phyloP scores from a whole-genome alignment of 441 rosid genomes.

The Pelargonium citronellum region DNA sequence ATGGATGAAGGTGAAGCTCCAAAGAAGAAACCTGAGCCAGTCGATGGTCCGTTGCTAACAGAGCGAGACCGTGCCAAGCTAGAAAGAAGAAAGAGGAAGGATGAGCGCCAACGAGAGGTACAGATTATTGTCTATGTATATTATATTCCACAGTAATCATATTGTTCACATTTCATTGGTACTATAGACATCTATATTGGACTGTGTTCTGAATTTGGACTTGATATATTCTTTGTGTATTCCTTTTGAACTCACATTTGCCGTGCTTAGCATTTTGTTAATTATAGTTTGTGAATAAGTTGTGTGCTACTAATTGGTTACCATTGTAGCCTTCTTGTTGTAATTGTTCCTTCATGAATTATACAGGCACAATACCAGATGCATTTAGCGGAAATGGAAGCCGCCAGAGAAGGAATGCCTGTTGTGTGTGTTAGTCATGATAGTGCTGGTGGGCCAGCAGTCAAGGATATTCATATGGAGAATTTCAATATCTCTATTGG shows the following conservation, averaged over 20 bases:
- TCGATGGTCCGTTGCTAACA: conserved; percentile 74
- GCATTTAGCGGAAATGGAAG: conserved; percentile 97
- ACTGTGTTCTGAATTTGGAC: not conserved
- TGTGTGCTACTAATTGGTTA: not conserved
- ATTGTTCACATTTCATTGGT: not conserved
- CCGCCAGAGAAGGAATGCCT: conserved; percentile 90
- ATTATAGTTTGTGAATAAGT: not conserved
- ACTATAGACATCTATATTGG: not conserved
- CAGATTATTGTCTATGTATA: conserved; percentile 2
- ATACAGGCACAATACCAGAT: conserved; percentile 74
- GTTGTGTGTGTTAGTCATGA: conserved; percentile 73
- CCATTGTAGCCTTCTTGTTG: not conserved
- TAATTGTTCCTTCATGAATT: conserved; percentile 14
- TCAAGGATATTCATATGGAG: conserved; percentile 90
- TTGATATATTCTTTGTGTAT: not conserved
- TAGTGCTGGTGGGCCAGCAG: conserved; percentile 51
- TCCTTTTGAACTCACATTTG: not conserved
- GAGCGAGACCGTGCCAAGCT: conserved; percentile 78
- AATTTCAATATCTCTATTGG: conserved; percentile 87
- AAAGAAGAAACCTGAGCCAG: conserved; percentile 81
- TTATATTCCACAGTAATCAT: not conserved
- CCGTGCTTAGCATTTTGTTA: not conserved
- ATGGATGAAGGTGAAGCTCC: conserved; percentile 78
- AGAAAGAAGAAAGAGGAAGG: conserved; percentile 90
- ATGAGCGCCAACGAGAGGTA: conserved; percentile 95